These are phyloP conservation scores for Ceriops tagal DNA, from an alignment of 345 rosid genomes.

Conservation along the genomic window DNA sequence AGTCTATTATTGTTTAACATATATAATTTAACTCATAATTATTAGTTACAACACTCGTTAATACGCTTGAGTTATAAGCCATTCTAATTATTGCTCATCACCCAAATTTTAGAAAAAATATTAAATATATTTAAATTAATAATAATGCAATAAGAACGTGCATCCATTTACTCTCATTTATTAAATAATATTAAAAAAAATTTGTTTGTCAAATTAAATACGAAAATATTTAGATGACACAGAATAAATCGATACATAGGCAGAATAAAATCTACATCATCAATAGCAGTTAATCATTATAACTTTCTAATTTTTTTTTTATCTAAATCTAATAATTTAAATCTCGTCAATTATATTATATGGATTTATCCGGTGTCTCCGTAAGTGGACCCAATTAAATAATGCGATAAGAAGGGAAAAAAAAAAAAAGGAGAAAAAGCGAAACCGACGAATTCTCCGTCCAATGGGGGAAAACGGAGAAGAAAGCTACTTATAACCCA, in stretches of 20 bases:
- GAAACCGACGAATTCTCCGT: background rate
- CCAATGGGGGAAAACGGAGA: background rate
- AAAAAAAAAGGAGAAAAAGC: no score
- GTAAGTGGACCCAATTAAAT: no score
- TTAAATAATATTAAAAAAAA: no score
- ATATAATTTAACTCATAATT: background rate
- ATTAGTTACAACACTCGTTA: background rate
- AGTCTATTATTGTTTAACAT: background rate
- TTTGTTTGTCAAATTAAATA: no score
- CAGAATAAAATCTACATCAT: no score
- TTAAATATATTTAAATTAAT: background rate
- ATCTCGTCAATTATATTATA: background rate
- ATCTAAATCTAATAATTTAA: background rate
- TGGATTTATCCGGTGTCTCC: no score
- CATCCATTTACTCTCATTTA: no score
- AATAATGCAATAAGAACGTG: background rate
- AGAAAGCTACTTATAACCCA: constrained; percentile 35
- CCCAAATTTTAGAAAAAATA: background rate
- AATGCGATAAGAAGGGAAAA: background rate
- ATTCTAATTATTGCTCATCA: constrained; percentile 51
- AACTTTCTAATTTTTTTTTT: no score
- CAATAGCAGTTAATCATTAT: no score
- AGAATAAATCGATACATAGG: no score
- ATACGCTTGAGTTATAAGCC: constrained; percentile 48
- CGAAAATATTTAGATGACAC: no score